A percentile compares a stretch with the other conserved stretches of the same genome.
Evolutionary conservation across 306 rosid genomes (phyloP).

Genomic region (Begonia masoniana): DNA sequence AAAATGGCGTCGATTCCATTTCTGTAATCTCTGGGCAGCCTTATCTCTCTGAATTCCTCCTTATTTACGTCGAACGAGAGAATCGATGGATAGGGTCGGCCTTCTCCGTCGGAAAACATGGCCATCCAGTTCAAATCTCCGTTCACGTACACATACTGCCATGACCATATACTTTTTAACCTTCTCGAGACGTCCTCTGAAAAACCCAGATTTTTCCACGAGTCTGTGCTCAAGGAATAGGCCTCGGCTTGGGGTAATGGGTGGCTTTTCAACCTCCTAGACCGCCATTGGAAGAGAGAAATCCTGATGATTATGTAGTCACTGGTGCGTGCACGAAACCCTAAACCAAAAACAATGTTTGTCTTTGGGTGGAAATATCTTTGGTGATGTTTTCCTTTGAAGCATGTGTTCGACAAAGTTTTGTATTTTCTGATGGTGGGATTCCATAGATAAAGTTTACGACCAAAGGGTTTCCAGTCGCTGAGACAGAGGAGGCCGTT

Average conservation of each 20-base stretch:
- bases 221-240: neutral
- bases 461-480: neutral
- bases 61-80: neutral
- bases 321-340: neutral
- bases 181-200: neutral
- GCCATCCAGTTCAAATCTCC: neutral
- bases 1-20: neutral
- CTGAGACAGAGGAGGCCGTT: neutral
- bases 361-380: neutral
- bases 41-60: neutral
- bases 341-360: neutral
- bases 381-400: neutral
- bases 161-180: neutral
- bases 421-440: neutral
- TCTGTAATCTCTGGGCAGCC: neutral
- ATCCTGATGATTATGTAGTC: neutral
- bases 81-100: neutral
- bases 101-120: neutral
- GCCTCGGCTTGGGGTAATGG: neutral
- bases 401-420: neutral
- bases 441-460: neutral
- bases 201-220: neutral
- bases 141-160: neutral
- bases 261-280: neutral
- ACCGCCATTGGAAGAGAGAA: neutral